Evolutionary conservation across 805 yeast genomes (phyloP).

Genomic region (Saccharomycopsis selenospora): DNA sequence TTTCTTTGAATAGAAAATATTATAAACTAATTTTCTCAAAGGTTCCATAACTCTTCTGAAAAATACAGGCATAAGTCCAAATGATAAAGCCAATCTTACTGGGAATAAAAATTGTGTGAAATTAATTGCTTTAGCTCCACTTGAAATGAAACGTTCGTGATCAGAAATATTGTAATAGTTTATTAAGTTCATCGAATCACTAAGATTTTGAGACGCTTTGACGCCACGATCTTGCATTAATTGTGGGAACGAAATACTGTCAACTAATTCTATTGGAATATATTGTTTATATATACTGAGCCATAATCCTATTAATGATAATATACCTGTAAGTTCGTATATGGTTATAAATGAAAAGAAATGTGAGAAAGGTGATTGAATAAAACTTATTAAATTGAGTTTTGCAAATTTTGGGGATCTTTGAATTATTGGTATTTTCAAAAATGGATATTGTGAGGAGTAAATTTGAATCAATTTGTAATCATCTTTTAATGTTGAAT

Average conservation of each 20-base stretch:
- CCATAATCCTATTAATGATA: constrained; percentile 10
- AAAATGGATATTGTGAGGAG: not conserved
- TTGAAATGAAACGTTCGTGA: not conserved
- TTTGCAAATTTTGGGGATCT: not conserved
- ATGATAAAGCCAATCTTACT: constrained; percentile 6
- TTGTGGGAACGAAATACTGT: not conserved
- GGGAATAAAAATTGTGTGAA: constrained; percentile 11
- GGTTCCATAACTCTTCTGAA: not conserved
- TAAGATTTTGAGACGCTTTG: not conserved
- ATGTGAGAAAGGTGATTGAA: constrained; percentile 6
- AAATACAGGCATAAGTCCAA: constrained; percentile 4
- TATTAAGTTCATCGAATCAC: not conserved
- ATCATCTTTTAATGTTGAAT: too few relatives aligned
- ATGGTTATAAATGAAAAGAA: constrained; percentile 9
- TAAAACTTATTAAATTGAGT: not conserved
- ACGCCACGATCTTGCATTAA: not conserved
- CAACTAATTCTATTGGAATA: not conserved
- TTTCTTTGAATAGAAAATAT: not conserved
- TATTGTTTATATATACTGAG: constrained; percentile 5
- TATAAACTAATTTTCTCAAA: not conserved
- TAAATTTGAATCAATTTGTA: not conserved
- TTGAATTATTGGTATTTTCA: not conserved
- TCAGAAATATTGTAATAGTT: not conserved
- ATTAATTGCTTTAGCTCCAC: constrained; percentile 11
- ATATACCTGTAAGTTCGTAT: constrained; percentile 11